Conservation (phyloP, 2,329 filamentous ascomycete genomes). For the Exophiala xenobiotica region DNA sequence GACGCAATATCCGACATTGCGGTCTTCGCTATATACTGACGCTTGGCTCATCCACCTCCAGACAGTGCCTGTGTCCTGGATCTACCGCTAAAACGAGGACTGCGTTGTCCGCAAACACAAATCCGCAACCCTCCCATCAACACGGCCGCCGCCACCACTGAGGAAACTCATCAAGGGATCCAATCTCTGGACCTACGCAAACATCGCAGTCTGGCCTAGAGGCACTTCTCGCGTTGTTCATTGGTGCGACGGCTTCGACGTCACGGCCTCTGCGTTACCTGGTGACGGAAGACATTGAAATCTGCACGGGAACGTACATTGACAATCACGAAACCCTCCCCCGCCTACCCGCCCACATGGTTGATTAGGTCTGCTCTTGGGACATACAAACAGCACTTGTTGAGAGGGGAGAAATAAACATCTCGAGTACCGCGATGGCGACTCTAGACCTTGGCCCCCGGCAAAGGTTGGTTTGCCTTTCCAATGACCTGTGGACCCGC, state of each 20-base stretch:
- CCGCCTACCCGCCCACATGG: slow-evolving; percentile 25
- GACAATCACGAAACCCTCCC: slow-evolving; percentile 5
- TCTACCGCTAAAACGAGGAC: too few species aligned
- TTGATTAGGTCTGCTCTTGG: slow-evolving; percentile 11
- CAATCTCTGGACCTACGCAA: neutral
- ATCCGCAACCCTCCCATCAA: neutral
- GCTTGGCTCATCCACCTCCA: too few species aligned
- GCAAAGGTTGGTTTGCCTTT: slow-evolving; percentile 22
- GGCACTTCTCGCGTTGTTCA: neutral
- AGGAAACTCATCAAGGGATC: neutral
- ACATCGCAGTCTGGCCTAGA: neutral
- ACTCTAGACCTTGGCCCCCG: slow-evolving; percentile 23
- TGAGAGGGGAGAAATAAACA: slow-evolving; percentile 1
- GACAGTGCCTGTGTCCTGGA: too few species aligned
- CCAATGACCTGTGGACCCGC: neutral
- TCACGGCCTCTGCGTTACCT: slow-evolving; percentile 15
- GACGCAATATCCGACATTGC: too few species aligned
- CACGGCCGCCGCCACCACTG: neutral
- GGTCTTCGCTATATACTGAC: too few species aligned
- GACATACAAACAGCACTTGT: slow-evolving; percentile 6
- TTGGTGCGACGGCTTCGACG: slow-evolving; percentile 13
- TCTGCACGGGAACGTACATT: slow-evolving; percentile 21
- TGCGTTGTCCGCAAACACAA: neutral
- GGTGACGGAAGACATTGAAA: slow-evolving; percentile 19
- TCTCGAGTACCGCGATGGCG: slow-evolving; percentile 21